phyloP scores from a whole-genome alignment of 176 grass and related monocot species.

The Aegilops umbellulata region DNA sequence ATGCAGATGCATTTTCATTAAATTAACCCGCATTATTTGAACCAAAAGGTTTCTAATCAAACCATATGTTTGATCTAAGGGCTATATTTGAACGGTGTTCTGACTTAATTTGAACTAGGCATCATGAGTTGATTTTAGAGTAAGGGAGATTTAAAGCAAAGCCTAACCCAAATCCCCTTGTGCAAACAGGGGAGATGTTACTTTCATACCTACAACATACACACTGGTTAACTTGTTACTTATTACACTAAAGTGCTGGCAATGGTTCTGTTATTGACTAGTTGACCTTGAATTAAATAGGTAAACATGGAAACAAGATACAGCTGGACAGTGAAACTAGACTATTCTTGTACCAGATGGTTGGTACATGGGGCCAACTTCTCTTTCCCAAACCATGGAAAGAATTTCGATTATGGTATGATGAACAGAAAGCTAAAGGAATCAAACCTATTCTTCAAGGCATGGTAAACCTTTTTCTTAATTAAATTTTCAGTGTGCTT shows the following conservation, averaged over 20 bases:
- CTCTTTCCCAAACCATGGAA: constrained; percentile 99
- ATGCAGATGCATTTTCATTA: neutral
- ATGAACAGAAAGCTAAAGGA: constrained; percentile 80
- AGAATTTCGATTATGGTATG: constrained; percentile 93
- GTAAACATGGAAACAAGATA: constrained; percentile 96
- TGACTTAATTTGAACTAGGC: neutral
- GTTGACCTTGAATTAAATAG: constrained; percentile 45
- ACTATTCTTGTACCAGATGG: constrained; percentile 98
- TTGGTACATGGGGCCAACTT: constrained; percentile 99
- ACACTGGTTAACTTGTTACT: neutral
- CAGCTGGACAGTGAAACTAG: constrained; percentile 59
- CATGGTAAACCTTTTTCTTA: constrained; percentile 71
- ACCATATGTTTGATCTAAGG: neutral
- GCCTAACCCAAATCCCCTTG: neutral
- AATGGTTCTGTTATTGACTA: constrained; percentile 33
- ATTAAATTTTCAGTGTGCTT: constrained; percentile 4
- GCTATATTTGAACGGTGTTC: neutral
- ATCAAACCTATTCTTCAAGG: constrained; percentile 92
- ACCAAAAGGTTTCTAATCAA: neutral
- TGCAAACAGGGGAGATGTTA: neutral
- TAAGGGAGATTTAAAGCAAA: neutral
- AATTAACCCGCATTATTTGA: neutral
- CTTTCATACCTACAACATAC: neutral
- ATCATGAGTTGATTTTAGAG: neutral
- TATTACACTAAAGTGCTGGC: constrained; percentile 2